Base-by-base conservation (phyloP, 306 rosid genomes). In the Cyclanthera cordifolia region DNA sequence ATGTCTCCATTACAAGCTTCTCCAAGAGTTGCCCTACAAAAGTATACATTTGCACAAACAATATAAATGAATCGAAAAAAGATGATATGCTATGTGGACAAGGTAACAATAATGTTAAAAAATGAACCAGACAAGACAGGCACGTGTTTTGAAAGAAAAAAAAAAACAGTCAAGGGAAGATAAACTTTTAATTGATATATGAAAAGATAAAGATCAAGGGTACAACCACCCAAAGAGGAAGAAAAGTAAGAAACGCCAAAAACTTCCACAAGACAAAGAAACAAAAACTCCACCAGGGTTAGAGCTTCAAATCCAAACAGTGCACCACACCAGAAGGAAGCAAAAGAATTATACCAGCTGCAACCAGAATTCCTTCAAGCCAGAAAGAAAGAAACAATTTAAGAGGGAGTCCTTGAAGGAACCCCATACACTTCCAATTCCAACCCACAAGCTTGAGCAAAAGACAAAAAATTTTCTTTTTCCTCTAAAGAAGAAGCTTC, bases 1-100 rank as follows among this genome's bases (percentile, higher is more conserved):
- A 77, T 67, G 72, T 90, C 96, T 53, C 99, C 99, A 66, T 78
- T 83, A 75, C 80, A 78, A 75, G 84, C 90, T 80, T 93, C 99
- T 73, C 89, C 96, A 65, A 93, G 79, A 79, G 91, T 87, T 45
- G 80, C 79, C 89, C 99, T 87, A 85, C 77, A 64, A 59, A 52
- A 64, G 74, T 13, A 23, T 73, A 70, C 71, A 66, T 46, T 66
- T 23, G 21, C 55, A 72, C 30, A 72, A 64, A 72, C 53, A 81
- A 47, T 60, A 69, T 4, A 46, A 74, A 43, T 53, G 50, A 17
- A 34, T 45, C 8, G 15, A 19, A 15, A 55, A 19, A 48, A n/a
- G 41, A 27, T 68, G 8, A 66, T 24, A 25, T 66, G 52, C 6
- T 24, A 43, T 6, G 16, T 7, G 6, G 39, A 43, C 37, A 65